A percentile compares a stretch with the other conserved stretches of the same genome.
Conservation (phyloP, 495 filamentous ascomycete genomes). For the Filosporella fistucella region DNA sequence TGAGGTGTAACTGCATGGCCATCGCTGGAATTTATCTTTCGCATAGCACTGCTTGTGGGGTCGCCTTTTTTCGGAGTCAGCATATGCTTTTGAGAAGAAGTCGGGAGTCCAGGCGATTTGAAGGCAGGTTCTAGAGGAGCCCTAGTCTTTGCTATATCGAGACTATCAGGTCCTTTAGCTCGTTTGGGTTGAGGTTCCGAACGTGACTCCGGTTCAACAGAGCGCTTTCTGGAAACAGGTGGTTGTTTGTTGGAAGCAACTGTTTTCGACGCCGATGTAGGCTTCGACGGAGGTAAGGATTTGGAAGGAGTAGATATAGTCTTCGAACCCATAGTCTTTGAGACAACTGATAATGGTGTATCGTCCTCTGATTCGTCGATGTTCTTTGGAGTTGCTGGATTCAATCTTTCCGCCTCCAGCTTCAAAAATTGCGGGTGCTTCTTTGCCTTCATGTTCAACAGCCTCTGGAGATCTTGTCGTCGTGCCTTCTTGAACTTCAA, state of each 20-base stretch:
- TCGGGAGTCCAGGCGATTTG: slow-evolving; percentile 15
- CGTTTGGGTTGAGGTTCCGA: slow-evolving; percentile 17
- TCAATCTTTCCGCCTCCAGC: slow-evolving; percentile 11
- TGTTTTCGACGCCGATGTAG: neutral
- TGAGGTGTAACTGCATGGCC: slow-evolving; percentile 22
- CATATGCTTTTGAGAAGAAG: slow-evolving; percentile 13
- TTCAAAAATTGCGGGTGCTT: neutral
- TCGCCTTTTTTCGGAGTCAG: slow-evolving; percentile 24
- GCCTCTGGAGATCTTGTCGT: slow-evolving; percentile 9
- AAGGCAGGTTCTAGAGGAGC: slow-evolving; percentile 8
- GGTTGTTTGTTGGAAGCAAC: neutral
- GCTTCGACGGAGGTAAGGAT: slow-evolving; percentile 5
- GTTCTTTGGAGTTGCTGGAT: neutral
- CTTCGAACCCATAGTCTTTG: no score
- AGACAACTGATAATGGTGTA: neutral
- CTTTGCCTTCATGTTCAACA: slow-evolving; percentile 3
- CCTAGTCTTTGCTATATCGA: slow-evolving; percentile 13
- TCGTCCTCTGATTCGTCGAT: slow-evolving; percentile 5
- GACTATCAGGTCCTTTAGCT: slow-evolving; percentile 7
- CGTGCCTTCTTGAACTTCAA: slow-evolving; percentile 22
- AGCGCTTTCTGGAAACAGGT: neutral
- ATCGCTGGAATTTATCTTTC: slow-evolving; percentile 23
- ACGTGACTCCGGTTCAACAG: slow-evolving; percentile 5
- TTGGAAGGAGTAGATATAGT: no score
- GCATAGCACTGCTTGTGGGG: slow-evolving; percentile 24